Percentiles rank a stretch among this genome's conserved stretches.
Evolutionary conservation across 202 grass and related monocot genomes (phyloP).

Genomic region (Cymbopogon flexuosus): DNA sequence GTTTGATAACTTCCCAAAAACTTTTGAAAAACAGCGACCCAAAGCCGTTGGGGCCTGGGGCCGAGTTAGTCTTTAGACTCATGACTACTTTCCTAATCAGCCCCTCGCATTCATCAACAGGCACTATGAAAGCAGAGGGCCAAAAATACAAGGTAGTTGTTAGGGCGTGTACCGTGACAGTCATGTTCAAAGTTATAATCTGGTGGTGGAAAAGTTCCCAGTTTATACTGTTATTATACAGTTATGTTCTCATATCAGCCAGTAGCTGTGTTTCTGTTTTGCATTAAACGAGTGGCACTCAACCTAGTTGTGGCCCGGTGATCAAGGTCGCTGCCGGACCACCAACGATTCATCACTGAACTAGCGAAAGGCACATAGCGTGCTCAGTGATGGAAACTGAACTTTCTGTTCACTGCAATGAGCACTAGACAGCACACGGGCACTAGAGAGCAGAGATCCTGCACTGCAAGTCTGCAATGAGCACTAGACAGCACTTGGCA

Average conservation of each 20-base stretch:
- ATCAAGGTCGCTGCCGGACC: neutral
- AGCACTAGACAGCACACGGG: too few relatives aligned
- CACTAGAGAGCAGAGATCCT: too few relatives aligned
- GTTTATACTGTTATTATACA: neutral
- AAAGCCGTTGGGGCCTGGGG: too few relatives aligned
- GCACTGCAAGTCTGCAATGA: too few relatives aligned
- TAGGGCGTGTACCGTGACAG: neutral
- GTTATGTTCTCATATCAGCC: neutral
- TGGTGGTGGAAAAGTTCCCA: neutral
- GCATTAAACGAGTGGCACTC: neutral
- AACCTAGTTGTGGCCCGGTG: neutral
- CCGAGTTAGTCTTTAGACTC: too few relatives aligned
- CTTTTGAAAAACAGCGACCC: too few relatives aligned
- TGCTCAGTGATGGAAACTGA: neutral
- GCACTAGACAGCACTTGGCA: neutral
- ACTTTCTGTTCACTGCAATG: neutral
- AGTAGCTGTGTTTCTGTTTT: neutral
- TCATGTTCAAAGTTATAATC: neutral
- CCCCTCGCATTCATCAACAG: too few relatives aligned
- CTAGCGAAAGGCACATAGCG: neutral
- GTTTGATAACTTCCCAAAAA: too few relatives aligned
- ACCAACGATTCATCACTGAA: neutral
- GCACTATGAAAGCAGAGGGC: too few relatives aligned
- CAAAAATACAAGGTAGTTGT: neutral
- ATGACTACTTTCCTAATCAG: too few relatives aligned